phyloP scores from a whole-genome alignment of 164 flowering plant genomes.

The Santalum album region DNA sequence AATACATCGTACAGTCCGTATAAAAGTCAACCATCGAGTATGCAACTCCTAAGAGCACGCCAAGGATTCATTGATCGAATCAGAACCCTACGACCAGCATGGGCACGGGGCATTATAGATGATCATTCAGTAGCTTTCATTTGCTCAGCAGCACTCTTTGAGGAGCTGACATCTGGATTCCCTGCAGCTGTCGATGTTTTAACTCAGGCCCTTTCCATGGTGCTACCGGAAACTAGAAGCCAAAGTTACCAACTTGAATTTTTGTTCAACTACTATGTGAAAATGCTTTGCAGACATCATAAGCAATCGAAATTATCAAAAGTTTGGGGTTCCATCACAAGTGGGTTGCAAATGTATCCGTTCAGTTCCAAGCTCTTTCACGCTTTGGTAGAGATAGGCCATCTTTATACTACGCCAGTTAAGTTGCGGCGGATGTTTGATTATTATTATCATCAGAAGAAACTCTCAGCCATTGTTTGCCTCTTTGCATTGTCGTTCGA shows the following conservation, averaged over 20 bases:
- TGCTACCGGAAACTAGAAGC: constrained; percentile 83
- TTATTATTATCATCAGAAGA: constrained; percentile 68
- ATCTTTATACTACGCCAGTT: constrained; percentile 55
- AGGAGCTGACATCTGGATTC: constrained; percentile 63
- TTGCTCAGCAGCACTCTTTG: constrained; percentile 84
- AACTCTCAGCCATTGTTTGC: constrained; percentile 61
- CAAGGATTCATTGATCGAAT: constrained; percentile 80
- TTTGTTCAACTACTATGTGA: constrained; percentile 44
- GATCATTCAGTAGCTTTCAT: constrained; percentile 67
- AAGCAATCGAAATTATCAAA: constrained; percentile 30
- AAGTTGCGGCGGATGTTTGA: constrained; percentile 73
- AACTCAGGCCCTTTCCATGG: constrained; percentile 61
- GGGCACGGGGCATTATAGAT: constrained; percentile 63
- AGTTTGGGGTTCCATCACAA: constrained; percentile 43
- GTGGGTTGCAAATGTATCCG: constrained; percentile 80
- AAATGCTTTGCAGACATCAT: constrained; percentile 49
- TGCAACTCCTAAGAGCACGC: constrained; percentile 76
- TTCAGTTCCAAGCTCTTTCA: constrained; percentile 47
- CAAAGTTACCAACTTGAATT: constrained; percentile 71
- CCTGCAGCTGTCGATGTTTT: constrained; percentile 52
- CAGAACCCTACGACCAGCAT: constrained; percentile 35
- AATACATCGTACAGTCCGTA: constrained; percentile 53
- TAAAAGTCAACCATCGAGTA: constrained; percentile 51
- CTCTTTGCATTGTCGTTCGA: constrained; percentile 69
- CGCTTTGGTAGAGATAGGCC: constrained; percentile 47